Percentiles rank a stretch among this genome's conserved stretches.
phyloP scores from a whole-genome alignment of 768 basidiomycete species.

The Mycena alexandri region DNA sequence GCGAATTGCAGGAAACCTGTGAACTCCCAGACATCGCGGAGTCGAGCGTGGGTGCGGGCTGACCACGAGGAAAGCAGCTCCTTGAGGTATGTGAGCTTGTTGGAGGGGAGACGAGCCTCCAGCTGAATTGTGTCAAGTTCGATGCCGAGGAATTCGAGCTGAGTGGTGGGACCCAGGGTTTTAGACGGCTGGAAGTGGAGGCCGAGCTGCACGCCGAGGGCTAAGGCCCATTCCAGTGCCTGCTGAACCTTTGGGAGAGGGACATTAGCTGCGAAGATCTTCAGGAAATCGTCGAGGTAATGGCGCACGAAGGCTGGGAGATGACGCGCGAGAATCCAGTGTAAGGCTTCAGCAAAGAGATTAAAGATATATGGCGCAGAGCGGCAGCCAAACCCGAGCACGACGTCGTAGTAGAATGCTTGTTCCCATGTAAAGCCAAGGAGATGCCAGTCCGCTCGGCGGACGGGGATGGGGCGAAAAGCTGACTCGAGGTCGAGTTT shows the following conservation, averaged over 20 bases:
- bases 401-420: constrained; percentile 45
- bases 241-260: background rate
- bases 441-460: constrained; percentile 46
- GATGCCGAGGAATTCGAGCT: too few relatives aligned
- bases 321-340: constrained; percentile 54
- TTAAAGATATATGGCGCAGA: constrained; percentile 51
- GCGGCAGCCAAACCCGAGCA: constrained; percentile 48
- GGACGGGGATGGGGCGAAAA: constrained; percentile 52
- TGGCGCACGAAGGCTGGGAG: constrained; percentile 48
- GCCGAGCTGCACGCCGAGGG: too few relatives aligned
- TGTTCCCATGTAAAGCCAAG: constrained; percentile 49
- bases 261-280: constrained; percentile 34
- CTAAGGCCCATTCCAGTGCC: constrained; percentile 46
- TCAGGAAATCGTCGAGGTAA: constrained; percentile 54
- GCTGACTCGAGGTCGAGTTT: constrained; percentile 45
- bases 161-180: too few relatives aligned
- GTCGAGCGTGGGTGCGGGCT: background rate
- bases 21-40: constrained; percentile 46
- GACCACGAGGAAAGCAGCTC: background rate
- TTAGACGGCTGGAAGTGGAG: too few relatives aligned
- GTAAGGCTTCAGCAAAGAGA: constrained; percentile 34
- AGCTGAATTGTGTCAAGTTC: too few relatives aligned
- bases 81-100: constrained; percentile 47
- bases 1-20: constrained; percentile 50
- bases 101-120: constrained; percentile 49